Percentiles rank a stretch among this genome's conserved stretches.
These are phyloP conservation scores for Tylopilus intermedius DNA, from an alignment of 768 basidiomycete genomes.

Conservation along the genomic window DNA sequence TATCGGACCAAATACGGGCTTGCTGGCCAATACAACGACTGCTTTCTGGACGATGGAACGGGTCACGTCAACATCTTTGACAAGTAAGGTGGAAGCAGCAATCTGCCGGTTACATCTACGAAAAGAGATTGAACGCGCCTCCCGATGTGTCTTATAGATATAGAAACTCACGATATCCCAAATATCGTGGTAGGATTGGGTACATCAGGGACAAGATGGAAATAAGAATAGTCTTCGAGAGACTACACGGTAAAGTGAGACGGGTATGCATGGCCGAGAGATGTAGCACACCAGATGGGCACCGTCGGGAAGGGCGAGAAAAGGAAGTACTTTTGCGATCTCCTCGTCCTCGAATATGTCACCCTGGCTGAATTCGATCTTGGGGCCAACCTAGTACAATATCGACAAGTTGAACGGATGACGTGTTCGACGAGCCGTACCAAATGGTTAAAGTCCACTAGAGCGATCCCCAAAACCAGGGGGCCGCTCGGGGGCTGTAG, in stretches of 20 bases:
- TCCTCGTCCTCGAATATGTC: slow-evolving; percentile 83
- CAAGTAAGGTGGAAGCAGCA: slow-evolving; percentile 67
- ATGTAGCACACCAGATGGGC: slow-evolving; percentile 70
- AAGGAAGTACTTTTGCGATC: slow-evolving; percentile 80
- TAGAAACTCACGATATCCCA: slow-evolving; percentile 73
- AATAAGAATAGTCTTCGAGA: slow-evolving; percentile 91
- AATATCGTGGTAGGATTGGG: slow-evolving; percentile 79
- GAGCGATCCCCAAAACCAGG: slow-evolving; percentile 77
- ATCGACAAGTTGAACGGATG: slow-evolving; percentile 12
- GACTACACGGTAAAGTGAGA: slow-evolving; percentile 12
- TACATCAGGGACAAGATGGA: slow-evolving; percentile 77
- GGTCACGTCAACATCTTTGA: slow-evolving; percentile 81
- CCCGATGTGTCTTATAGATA: not conserved
- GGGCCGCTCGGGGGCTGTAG: slow-evolving; percentile 52
- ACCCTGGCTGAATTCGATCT: slow-evolving; percentile 78
- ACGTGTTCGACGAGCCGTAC: slow-evolving; percentile 39
- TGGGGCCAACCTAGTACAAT: slow-evolving; percentile 73
- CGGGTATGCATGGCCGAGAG: slow-evolving; percentile 4
- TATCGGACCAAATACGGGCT: slow-evolving; percentile 91
- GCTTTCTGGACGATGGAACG: slow-evolving; percentile 97
- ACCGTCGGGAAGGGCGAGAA: slow-evolving; percentile 94
- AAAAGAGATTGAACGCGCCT: not conserved
- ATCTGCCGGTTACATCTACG: slow-evolving; percentile 93
- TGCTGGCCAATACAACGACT: slow-evolving; percentile 87
- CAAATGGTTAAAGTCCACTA: slow-evolving; percentile 95